Conservation (phyloP, 192 early-diverging fungal species). For the Martensiomyces pterosporus region DNA sequence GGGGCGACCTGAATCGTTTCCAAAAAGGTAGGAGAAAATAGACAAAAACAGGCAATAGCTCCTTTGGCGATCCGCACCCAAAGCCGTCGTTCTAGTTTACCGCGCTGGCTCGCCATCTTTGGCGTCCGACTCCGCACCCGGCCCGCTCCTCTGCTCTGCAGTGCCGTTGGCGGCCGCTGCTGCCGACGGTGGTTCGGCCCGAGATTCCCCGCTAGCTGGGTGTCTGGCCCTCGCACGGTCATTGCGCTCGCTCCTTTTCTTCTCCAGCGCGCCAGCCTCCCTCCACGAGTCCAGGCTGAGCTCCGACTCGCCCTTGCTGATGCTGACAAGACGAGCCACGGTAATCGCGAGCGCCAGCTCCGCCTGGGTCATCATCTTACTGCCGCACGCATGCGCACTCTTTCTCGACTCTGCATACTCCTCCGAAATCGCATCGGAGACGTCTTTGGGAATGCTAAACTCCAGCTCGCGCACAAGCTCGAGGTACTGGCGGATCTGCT, state of each 20-base stretch:
- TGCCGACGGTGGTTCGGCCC: no score
- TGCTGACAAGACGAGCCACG: constrained; percentile 41
- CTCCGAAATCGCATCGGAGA: constrained; percentile 58
- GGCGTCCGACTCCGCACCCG: no score
- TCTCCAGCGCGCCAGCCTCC: constrained; percentile 37
- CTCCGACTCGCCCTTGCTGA: constrained; percentile 36
- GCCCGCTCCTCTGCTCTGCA: no score
- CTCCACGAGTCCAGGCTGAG: constrained; percentile 39
- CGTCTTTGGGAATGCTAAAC: constrained; percentile 57
- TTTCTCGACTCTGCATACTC: constrained; percentile 38
- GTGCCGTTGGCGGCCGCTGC: no score
- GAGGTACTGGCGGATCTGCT: constrained; percentile 57
- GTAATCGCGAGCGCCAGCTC: constrained; percentile 41
- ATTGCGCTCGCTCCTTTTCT: constrained; percentile 21
- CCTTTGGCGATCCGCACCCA: no score
- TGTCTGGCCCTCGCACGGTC: not conserved
- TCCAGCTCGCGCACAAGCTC: constrained; percentile 49
- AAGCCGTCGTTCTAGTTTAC: no score
- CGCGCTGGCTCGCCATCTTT: not conserved
- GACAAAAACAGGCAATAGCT: no score
- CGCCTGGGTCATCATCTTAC: constrained; percentile 41
- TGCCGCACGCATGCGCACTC: constrained; percentile 28
- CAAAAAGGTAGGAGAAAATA: no score
- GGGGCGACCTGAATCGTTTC: no score
- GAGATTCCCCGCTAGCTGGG: no score